Percentiles rank a stretch among this genome's conserved stretches.
phyloP scores from a whole-genome alignment of 441 rosid genomes.

The Gossypium gossypioides region DNA sequence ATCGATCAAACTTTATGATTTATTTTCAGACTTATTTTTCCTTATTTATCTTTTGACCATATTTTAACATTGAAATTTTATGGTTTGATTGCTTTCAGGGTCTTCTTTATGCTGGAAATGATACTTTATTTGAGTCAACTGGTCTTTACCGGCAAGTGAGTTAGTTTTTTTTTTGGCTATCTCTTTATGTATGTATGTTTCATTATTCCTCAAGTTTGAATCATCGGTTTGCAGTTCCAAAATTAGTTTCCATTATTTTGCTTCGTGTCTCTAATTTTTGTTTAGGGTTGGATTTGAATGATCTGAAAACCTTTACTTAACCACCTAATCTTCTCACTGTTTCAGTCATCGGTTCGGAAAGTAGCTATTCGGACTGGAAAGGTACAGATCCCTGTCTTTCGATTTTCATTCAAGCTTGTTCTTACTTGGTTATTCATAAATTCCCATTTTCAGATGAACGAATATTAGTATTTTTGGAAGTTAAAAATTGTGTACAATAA shows the following conservation, averaged over 20 bases:
- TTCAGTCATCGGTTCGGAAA: slow-evolving; percentile 82
- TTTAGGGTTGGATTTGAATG: neutral
- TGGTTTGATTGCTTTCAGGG: slow-evolving; percentile 44
- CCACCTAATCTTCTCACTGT: slow-evolving; percentile 9
- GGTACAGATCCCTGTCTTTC: slow-evolving; percentile 33
- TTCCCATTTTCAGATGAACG: neutral
- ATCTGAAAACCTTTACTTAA: slow-evolving; percentile 1
- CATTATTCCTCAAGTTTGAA: neutral
- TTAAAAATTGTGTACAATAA: neutral
- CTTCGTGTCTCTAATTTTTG: neutral
- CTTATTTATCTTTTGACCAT: neutral
- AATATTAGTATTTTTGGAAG: neutral
- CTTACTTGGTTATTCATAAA: neutral
- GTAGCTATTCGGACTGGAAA: slow-evolving; percentile 66
- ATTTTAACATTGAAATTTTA: neutral
- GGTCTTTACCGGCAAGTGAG: slow-evolving; percentile 53
- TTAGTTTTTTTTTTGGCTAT: slow-evolving; percentile 8
- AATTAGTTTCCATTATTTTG: neutral
- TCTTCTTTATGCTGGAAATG: slow-evolving; percentile 67
- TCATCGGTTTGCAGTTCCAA: neutral
- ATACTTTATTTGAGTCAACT: slow-evolving; percentile 72
- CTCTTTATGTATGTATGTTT: neutral
- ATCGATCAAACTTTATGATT: neutral
- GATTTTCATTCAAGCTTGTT: neutral
- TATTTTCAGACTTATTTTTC: neutral